Percentiles rank a stretch among this genome's conserved stretches.
These are phyloP conservation scores for Eutrema heterophyllum DNA, from an alignment of 345 rosid species.

Conservation along the genomic window DNA sequence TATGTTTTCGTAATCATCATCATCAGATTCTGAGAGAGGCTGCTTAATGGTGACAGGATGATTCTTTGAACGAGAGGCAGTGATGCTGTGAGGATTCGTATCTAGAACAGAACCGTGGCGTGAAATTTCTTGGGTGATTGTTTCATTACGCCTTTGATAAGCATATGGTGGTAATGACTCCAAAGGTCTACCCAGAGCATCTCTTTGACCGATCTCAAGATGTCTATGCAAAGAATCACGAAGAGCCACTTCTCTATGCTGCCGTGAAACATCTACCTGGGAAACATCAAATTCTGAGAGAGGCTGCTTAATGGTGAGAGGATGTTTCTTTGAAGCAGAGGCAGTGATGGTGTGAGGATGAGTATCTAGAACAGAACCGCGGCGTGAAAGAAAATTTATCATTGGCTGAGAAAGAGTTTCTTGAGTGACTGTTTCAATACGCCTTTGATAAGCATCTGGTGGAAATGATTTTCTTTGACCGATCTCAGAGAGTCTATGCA, in stretches of 20 bases:
- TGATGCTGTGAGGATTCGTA: too few species aligned
- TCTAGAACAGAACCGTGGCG: too few species aligned
- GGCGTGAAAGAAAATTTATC: too few species aligned
- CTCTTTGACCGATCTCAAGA: neutral
- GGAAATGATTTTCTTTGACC: neutral
- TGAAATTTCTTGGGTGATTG: too few species aligned
- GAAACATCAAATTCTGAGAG: conserved; percentile 35
- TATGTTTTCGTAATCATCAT: conserved; percentile 31
- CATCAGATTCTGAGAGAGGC: conserved; percentile 38
- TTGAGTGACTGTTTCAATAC: too few species aligned
- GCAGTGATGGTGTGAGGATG: neutral
- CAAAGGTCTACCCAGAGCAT: too few species aligned
- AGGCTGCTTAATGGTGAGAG: conserved; percentile 15
- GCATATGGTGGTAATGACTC: neutral
- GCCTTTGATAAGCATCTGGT: neutral
- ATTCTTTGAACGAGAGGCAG: conserved; percentile 2
- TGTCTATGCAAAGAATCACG: conserved; percentile 11
- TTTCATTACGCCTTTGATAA: neutral
- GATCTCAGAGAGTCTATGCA: neutral
- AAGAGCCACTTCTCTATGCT: conserved; percentile 5
- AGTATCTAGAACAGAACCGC: too few species aligned
- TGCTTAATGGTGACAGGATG: neutral
- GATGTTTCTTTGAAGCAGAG: conserved; percentile 6
- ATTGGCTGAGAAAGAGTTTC: too few species aligned
- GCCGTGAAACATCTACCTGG: neutral